Evolutionary conservation across 306 rosid genomes (phyloP).

Genomic region (Fagus sylvatica): DNA sequence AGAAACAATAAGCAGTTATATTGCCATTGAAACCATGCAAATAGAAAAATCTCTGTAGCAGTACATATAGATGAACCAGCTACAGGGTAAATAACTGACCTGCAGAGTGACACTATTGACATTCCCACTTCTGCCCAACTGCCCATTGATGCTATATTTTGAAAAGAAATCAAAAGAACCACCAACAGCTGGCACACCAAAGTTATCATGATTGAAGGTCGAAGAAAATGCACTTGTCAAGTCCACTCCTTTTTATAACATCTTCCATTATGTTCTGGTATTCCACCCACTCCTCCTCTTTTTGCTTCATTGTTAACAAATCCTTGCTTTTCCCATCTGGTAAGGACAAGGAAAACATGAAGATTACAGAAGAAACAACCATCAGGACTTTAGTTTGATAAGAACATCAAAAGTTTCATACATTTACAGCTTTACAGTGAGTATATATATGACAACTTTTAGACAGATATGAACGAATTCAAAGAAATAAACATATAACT

Average conservation of each 20-base stretch:
- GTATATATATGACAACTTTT: not conserved
- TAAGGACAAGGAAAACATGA: not conserved
- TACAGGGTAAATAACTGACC: conserved; percentile 46
- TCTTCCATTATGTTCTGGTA: conserved; percentile 58
- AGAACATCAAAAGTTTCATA: not conserved
- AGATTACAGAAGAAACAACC: not conserved
- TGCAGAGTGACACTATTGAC: conserved; percentile 76
- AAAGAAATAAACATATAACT: not conserved
- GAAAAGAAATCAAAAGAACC: conserved; percentile 81
- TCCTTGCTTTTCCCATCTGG: conserved; percentile 94
- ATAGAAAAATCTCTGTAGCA: not conserved
- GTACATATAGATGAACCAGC: not conserved
- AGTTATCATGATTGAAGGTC: conserved; percentile 89
- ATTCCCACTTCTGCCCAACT: conserved; percentile 56
- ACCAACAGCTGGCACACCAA: conserved; percentile 74
- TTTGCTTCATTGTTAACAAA: conserved; percentile 77
- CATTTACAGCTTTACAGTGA: not conserved
- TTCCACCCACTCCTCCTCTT: conserved; percentile 90
- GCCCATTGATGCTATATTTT: conserved; percentile 79
- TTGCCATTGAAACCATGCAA: not conserved
- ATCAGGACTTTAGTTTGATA: not conserved
- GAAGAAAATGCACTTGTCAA: conserved; percentile 60
- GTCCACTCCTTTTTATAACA: conserved; percentile 69
- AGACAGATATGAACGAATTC: not conserved
- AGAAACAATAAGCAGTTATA: not conserved